A percentile compares a stretch with the other conserved stretches of the same genome.
Evolutionary conservation across 768 basidiomycete species (phyloP).

Genomic region (Panaeolus papilionaceus): DNA sequence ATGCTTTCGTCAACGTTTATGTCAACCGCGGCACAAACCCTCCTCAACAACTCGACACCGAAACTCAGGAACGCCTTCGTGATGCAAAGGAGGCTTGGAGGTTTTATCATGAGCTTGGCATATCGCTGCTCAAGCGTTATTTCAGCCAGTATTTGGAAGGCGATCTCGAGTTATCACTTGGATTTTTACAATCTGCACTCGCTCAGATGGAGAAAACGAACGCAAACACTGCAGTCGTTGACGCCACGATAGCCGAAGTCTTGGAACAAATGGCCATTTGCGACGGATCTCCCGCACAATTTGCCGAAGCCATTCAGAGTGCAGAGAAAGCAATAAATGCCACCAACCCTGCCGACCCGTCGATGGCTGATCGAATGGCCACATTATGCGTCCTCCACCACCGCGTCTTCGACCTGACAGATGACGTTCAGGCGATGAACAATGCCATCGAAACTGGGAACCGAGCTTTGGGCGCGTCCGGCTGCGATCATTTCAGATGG

Average conservation of each 20-base stretch:
- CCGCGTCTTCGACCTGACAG: slow-evolving; percentile 18
- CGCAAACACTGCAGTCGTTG: slow-evolving; percentile 7
- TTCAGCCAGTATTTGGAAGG: not conserved
- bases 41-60: not conserved
- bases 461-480: slow-evolving; percentile 2
- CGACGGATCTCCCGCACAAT: slow-evolving; percentile 12
- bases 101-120: not conserved
- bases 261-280: slow-evolving; percentile 19
- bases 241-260: slow-evolving; percentile 15
- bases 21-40: slow-evolving; percentile 1
- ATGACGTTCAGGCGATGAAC: slow-evolving; percentile 15
- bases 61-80: slow-evolving; percentile 15
- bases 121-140: not conserved
- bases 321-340: slow-evolving; percentile 14
- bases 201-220: slow-evolving; percentile 16
- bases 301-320: slow-evolving; percentile 19
- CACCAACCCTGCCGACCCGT: slow-evolving; percentile 12
- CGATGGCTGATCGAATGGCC: slow-evolving; percentile 12
- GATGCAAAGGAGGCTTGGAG: not conserved
- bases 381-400: not conserved
- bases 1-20: slow-evolving; percentile 20
- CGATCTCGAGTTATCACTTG: not conserved
- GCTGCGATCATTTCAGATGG: slow-evolving; percentile 16
- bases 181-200: slow-evolving; percentile 7
- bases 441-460: slow-evolving; percentile 17